phyloP scores from a whole-genome alignment of 345 rosid genomes.

The Microthlaspi erraticum region DNA sequence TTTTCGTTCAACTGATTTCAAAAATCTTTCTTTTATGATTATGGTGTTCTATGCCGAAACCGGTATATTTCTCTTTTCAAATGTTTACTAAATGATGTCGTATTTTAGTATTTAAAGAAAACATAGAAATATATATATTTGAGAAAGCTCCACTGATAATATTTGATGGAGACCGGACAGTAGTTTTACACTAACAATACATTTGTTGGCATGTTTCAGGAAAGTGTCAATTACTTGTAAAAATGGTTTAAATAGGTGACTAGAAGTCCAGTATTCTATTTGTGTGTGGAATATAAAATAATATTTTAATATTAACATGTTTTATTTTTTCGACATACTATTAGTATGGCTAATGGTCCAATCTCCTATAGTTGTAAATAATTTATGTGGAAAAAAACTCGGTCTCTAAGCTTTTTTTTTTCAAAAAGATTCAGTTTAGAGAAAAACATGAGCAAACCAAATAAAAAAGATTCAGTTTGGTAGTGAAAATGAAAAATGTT shows the following conservation, averaged over 20 bases:
- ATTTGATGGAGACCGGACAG: constrained; percentile 11
- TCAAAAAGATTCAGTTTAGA: background rate
- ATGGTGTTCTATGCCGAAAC: no score
- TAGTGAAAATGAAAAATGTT: background rate
- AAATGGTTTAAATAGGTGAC: background rate
- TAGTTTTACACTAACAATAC: background rate
- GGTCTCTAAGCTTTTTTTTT: background rate
- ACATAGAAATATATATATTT: background rate
- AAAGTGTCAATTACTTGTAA: background rate
- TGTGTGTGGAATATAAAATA: background rate
- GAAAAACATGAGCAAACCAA: background rate
- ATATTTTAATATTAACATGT: background rate
- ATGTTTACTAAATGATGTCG: background rate
- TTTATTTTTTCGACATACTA: constrained; percentile 2
- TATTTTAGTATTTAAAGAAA: background rate
- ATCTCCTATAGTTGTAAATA: constrained; percentile 5
- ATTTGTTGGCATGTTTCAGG: constrained; percentile 2
- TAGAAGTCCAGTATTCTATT: constrained; percentile 7
- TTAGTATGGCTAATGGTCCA: constrained; percentile 15
- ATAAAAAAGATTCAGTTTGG: background rate
- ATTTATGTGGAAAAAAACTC: background rate
- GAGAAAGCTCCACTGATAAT: background rate
- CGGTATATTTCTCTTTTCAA: background rate
- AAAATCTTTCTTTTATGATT: background rate
- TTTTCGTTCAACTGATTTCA: background rate